These are phyloP conservation scores for Zygotorulaspora florentina DNA, from an alignment of 805 yeast genomes.

Conservation along the genomic window DNA sequence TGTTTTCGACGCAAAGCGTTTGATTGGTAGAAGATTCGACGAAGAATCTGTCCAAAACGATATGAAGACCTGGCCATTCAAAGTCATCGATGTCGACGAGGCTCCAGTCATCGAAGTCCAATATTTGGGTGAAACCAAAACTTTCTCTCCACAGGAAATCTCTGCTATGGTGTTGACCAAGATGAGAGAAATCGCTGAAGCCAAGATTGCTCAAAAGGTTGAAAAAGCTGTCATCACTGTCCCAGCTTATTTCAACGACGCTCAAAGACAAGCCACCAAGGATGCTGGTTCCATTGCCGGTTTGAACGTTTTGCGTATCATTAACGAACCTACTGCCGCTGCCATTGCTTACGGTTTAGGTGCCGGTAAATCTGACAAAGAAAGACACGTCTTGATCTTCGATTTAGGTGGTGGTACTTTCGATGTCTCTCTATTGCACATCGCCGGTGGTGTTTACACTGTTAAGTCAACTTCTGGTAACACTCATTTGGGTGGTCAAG, in stretches of 20 bases:
- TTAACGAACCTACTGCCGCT: slow-evolving; percentile 90
- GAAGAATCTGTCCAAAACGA: slow-evolving; percentile 79
- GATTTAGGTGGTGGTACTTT: slow-evolving; percentile 99
- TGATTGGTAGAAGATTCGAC: slow-evolving; percentile 75
- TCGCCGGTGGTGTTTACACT: slow-evolving; percentile 94
- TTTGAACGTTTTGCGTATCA: slow-evolving; percentile 70
- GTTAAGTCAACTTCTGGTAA: slow-evolving; percentile 99
- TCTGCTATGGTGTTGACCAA: slow-evolving; percentile 74
- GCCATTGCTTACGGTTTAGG: slow-evolving; percentile 99
- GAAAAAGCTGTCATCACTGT: slow-evolving; percentile 75
- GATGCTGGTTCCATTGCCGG: slow-evolving; percentile 81
- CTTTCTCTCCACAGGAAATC: slow-evolving; percentile 70
- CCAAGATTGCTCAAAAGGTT: slow-evolving; percentile 65
- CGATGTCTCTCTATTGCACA: slow-evolving; percentile 90
- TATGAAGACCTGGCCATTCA: slow-evolving; percentile 87
- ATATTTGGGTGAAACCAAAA: slow-evolving; percentile 63
- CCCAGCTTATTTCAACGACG: slow-evolving; percentile 77
- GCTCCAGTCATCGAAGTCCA: slow-evolving; percentile 68
- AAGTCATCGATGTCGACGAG: slow-evolving; percentile 59
- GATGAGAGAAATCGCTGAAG: slow-evolving; percentile 81
- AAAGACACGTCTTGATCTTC: slow-evolving; percentile 86
- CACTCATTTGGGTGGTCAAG: slow-evolving; percentile 99
- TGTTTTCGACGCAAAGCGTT: slow-evolving; percentile 78
- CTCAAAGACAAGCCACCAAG: slow-evolving; percentile 79
- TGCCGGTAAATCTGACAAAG: slow-evolving; percentile 76